phyloP scores from a whole-genome alignment of 1,284 basidiomycete species.

The Trichosporon faecale region DNA sequence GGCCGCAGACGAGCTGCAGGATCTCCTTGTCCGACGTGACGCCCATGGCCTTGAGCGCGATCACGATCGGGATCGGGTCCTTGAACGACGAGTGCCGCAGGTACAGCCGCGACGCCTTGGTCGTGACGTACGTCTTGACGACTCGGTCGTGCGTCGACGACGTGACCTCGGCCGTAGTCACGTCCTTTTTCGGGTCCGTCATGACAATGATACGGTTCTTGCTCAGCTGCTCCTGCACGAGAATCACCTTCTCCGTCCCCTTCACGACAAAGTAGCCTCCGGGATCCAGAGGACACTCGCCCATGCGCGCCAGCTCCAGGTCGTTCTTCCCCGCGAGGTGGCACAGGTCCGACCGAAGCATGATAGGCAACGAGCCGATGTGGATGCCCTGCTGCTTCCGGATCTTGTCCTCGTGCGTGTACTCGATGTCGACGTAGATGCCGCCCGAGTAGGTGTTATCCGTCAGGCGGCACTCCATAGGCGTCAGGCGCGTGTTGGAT shows the following conservation, averaged over 20 bases:
- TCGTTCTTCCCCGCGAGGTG: slow-evolving; percentile 76
- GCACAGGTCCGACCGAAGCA: slow-evolving; percentile 94
- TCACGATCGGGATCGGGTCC: slow-evolving; percentile 93
- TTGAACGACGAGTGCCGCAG: slow-evolving; percentile 98
- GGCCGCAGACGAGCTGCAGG: slow-evolving; percentile 88
- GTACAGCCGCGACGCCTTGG: slow-evolving; percentile 90
- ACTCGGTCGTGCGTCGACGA: slow-evolving; percentile 99
- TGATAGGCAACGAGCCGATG: slow-evolving; percentile 92
- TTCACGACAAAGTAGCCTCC: slow-evolving; percentile 99
- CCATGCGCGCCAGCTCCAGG: slow-evolving; percentile 82
- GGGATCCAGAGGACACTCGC: slow-evolving; percentile 95
- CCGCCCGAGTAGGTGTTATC: slow-evolving; percentile 95
- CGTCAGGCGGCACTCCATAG: slow-evolving; percentile 94
- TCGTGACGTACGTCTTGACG: slow-evolving; percentile 96
- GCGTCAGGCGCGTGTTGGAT: slow-evolving; percentile 68
- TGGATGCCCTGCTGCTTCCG: slow-evolving; percentile 78
- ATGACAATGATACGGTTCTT: slow-evolving; percentile 99
- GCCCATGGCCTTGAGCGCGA: slow-evolving; percentile 94
- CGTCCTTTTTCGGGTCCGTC: slow-evolving; percentile 81
- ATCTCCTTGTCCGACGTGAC: slow-evolving; percentile 98
- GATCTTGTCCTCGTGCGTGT: slow-evolving; percentile 87
- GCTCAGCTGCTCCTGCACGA: slow-evolving; percentile 97
- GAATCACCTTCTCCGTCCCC: slow-evolving; percentile 98
- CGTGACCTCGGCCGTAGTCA: slow-evolving; percentile 95
- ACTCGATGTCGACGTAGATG: slow-evolving; percentile 92